phyloP scores from a whole-genome alignment of 2,329 filamentous ascomycete species.

The Diaporthe citrichinensis region DNA sequence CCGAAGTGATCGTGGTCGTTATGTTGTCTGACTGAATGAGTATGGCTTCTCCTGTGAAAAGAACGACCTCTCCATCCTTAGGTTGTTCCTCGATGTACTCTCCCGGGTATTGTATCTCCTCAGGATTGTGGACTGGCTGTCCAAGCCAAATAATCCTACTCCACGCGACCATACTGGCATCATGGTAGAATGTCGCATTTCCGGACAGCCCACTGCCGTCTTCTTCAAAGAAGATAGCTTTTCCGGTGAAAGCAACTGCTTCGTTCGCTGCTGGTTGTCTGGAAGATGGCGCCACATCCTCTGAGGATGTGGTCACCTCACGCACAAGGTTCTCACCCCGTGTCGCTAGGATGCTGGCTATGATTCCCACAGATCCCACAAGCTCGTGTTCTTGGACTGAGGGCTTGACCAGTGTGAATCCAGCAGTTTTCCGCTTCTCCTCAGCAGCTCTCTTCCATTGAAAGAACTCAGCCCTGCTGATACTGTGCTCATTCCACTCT shows the following conservation, averaged over 20 bases:
- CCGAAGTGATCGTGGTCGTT: background rate
- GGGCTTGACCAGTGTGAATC: background rate
- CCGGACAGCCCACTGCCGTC: background rate
- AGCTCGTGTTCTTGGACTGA: background rate
- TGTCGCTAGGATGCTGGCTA: background rate
- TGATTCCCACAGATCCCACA: background rate
- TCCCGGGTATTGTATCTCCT: too few relatives aligned
- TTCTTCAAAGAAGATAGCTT: background rate
- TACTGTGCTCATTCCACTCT: accelerated
- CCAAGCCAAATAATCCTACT: too few relatives aligned
- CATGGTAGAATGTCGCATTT: background rate
- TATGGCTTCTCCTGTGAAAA: conserved; percentile 7
- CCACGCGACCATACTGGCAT: background rate
- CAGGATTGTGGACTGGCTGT: too few relatives aligned
- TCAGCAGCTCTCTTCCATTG: background rate
- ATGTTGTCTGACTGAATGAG: accelerated
- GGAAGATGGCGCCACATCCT: background rate
- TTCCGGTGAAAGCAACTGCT: background rate
- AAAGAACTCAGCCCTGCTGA: background rate
- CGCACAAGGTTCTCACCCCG: background rate
- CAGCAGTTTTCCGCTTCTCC: background rate
- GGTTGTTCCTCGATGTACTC: background rate
- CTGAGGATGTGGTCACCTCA: too few relatives aligned
- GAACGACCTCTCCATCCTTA: background rate
- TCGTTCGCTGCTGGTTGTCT: background rate